A percentile compares a stretch with the other conserved stretches of the same genome.
phyloP scores from a whole-genome alignment of 345 rosid species.

The Aethionema arabicum region DNA sequence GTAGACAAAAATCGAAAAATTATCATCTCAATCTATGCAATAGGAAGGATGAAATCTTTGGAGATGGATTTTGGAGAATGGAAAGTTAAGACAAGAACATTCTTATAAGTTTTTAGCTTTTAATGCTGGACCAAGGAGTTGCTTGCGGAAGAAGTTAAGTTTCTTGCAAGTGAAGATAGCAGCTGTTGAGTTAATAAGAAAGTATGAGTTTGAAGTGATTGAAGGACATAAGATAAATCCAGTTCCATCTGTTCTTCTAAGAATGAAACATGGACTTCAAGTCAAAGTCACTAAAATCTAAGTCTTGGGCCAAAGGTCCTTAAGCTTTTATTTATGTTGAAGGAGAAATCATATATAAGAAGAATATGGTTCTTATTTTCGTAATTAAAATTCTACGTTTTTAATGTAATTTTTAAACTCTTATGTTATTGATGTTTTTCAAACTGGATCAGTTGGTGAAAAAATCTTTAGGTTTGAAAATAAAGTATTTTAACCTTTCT shows the following conservation, averaged over 20 bases:
- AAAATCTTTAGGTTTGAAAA: too few species aligned
- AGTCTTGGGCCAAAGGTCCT: too few species aligned
- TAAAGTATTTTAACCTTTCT: too few species aligned
- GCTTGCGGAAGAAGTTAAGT: constrained; percentile 5
- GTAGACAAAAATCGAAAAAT: constrained; percentile 2
- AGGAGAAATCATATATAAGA: too few species aligned
- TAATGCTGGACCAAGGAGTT: constrained; percentile 14
- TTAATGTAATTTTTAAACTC: too few species aligned
- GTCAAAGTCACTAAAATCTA: constrained; percentile 22
- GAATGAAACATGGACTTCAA: constrained; percentile 41
- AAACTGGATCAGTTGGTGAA: too few species aligned
- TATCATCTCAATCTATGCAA: background rate
- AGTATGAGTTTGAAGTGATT: constrained; percentile 34
- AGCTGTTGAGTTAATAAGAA: constrained; percentile 36
- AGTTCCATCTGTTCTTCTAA: constrained; percentile 33
- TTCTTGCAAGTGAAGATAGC: constrained; percentile 1
- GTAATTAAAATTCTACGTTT: too few species aligned
- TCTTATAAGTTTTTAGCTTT: constrained; percentile 14
- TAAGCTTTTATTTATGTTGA: too few species aligned
- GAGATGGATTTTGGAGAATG: constrained; percentile 33
- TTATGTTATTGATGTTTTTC: too few species aligned
- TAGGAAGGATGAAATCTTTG: constrained; percentile 39
- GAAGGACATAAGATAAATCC: too few species aligned
- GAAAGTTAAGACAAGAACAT: constrained; percentile 26
- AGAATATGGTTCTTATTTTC: too few species aligned